Evolutionary conservation across 805 yeast species (phyloP).

Genomic region (Brettanomyces bruxellensis): DNA sequence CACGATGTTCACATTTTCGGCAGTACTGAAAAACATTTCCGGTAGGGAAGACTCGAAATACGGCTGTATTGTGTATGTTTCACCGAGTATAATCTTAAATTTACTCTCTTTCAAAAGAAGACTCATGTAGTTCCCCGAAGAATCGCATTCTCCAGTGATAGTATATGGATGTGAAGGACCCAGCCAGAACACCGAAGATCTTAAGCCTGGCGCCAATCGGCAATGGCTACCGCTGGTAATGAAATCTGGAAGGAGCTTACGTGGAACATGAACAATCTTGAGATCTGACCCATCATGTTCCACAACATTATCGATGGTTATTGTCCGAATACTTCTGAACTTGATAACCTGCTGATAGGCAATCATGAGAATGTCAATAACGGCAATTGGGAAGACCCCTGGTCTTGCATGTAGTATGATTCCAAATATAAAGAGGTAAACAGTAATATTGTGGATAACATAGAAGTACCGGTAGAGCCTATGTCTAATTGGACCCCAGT

Average conservation of each 20-base stretch:
- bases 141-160: slow-evolving; percentile 31
- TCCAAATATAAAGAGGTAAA: slow-evolving; percentile 34
- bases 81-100: slow-evolving; percentile 25
- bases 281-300: slow-evolving; percentile 8
- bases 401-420: slow-evolving; percentile 65
- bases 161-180: slow-evolving; percentile 66
- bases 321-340: slow-evolving; percentile 13
- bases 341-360: slow-evolving; percentile 30
- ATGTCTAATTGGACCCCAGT: slow-evolving; percentile 42
- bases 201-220: slow-evolving; percentile 32
- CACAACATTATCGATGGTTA: slow-evolving; percentile 13
- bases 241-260: slow-evolving; percentile 11
- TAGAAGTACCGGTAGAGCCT: slow-evolving; percentile 45
- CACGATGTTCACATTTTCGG: slow-evolving; percentile 41
- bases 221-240: slow-evolving; percentile 50
- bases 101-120: slow-evolving; percentile 38
- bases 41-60: slow-evolving; percentile 36
- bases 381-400: slow-evolving; percentile 35
- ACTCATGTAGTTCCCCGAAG: slow-evolving; percentile 27
- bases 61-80: slow-evolving; percentile 30
- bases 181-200: slow-evolving; percentile 35
- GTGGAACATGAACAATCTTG: slow-evolving; percentile 8
- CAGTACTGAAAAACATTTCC: slow-evolving; percentile 35
- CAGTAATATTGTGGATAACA: slow-evolving; percentile 43
- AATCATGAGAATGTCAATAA: slow-evolving; percentile 23